Conservation (phyloP, 257 asterid genomes). For the Solanum virginianum region DNA sequence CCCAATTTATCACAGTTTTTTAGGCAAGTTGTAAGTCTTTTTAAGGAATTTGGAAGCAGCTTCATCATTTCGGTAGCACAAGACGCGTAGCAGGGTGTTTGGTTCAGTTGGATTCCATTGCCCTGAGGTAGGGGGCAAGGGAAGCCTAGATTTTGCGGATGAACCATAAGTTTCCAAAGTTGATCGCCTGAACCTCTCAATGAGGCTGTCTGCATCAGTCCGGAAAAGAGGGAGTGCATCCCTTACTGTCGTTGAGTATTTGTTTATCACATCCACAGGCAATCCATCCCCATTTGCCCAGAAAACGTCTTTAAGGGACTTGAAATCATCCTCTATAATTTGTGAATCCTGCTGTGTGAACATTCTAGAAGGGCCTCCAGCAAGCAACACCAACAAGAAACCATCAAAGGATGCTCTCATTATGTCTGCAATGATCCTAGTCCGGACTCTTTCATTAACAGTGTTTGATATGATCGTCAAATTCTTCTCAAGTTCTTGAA, state of each 20-base stretch:
- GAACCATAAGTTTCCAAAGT: slow-evolving; percentile 63
- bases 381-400: slow-evolving; percentile 70
- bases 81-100: slow-evolving; percentile 72
- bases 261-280: slow-evolving; percentile 56
- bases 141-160: slow-evolving; percentile 73
- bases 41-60: slow-evolving; percentile 86
- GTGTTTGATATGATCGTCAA: slow-evolving; percentile 64
- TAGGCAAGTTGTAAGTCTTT: slow-evolving; percentile 84
- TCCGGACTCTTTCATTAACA: slow-evolving; percentile 62
- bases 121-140: slow-evolving; percentile 89
- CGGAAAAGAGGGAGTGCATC: slow-evolving; percentile 67
- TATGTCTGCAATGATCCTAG: slow-evolving; percentile 67
- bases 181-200: slow-evolving; percentile 52
- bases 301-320: slow-evolving; percentile 70
- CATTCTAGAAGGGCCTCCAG: slow-evolving; percentile 82
- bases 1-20: slow-evolving; percentile 30
- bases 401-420: slow-evolving; percentile 94
- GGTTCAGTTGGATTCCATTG: slow-evolving; percentile 90
- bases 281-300: slow-evolving; percentile 93
- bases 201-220: slow-evolving; percentile 60
- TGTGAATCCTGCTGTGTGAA: slow-evolving; percentile 57
- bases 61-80: slow-evolving; percentile 84
- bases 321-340: slow-evolving; percentile 80
- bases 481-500: slow-evolving; percentile 62
- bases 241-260: slow-evolving; percentile 51